A percentile compares a stretch with the other conserved stretches of the same genome.
Conservation (phyloP, 1,284 basidiomycete genomes). For the Ustilago lituana region DNA sequence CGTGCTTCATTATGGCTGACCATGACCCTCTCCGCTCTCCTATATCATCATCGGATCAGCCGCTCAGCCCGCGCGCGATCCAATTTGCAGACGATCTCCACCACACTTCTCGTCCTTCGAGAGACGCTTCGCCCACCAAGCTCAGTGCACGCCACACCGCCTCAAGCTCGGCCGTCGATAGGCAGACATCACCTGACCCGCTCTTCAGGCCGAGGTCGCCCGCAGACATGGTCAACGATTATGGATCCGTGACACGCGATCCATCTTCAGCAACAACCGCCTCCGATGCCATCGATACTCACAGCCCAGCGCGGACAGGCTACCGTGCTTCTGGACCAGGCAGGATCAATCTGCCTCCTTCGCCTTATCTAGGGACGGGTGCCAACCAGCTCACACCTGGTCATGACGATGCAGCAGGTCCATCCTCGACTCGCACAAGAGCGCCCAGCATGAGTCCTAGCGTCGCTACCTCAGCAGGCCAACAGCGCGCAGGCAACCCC, state of each 20-base stretch:
- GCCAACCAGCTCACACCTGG: conserved; percentile 19
- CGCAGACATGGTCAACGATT: conserved; percentile 22
- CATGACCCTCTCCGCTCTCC: conserved; percentile 33
- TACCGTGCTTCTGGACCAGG: conserved; percentile 39
- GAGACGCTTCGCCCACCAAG: conserved; percentile 28
- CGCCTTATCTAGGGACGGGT: conserved; percentile 16
- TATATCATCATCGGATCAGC: conserved; percentile 18
- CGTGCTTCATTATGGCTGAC: conserved; percentile 16
- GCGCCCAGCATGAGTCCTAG: conserved; percentile 32
- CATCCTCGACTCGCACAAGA: conserved; percentile 4
- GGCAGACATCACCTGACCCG: conserved; percentile 26
- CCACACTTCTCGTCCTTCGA: conserved; percentile 13
- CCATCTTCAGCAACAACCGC: too few species aligned
- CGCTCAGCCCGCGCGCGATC: conserved; percentile 36
- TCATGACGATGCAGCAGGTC: conserved; percentile 7
- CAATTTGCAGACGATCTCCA: conserved; percentile 36
- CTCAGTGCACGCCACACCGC: conserved; percentile 1
- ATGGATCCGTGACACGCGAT: conserved; percentile 22
- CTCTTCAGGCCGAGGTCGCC: conserved; percentile 20
- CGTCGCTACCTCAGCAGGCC: conserved; percentile 15
- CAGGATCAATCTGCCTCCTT: conserved; percentile 37
- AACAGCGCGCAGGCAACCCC: conserved; percentile 4
- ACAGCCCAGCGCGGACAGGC: conserved; percentile 7
- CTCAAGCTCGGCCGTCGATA: conserved; percentile 2
- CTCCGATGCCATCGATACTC: neutral